These are phyloP conservation scores for Microdochium nivale DNA, from an alignment of 2,329 filamentous ascomycete species.

Conservation along the genomic window DNA sequence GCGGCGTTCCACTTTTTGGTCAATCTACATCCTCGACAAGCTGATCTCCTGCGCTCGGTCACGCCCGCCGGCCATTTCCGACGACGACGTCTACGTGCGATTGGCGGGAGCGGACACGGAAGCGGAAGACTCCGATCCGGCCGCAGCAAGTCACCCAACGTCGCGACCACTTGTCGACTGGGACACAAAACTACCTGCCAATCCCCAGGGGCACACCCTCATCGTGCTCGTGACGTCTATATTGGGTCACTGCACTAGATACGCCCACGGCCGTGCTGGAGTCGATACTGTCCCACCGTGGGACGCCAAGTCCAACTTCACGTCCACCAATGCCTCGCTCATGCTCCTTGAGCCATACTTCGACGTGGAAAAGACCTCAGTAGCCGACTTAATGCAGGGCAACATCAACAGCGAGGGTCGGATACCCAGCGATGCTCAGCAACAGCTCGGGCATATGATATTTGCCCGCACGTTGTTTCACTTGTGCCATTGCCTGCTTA, in stretches of 20 bases:
- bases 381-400: constrained; percentile 8
- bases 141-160: not conserved
- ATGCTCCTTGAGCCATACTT: constrained; percentile 21
- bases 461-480: constrained; percentile 24
- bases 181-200: not conserved
- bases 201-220: constrained; percentile 7
- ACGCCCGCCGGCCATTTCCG: constrained; percentile 22
- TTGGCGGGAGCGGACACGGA: constrained; percentile 13
- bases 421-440: constrained; percentile 9
- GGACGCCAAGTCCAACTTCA: constrained; percentile 24
- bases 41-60: constrained; percentile 25
- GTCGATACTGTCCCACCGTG: constrained; percentile 18
- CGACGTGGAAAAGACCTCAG: constrained; percentile 10
- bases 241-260: constrained; percentile 20
- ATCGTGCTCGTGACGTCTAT: constrained; percentile 22
- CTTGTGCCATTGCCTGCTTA: constrained; percentile 23
- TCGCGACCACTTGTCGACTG: not conserved
- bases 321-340: constrained; percentile 20
- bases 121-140: constrained; percentile 9
- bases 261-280: constrained; percentile 12
- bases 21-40: constrained; percentile 26
- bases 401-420: constrained; percentile 2
- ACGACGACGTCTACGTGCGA: constrained; percentile 21
- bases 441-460: constrained; percentile 15
- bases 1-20: constrained; percentile 26